Percentiles rank a stretch among this genome's conserved stretches.
phyloP scores from a whole-genome alignment of 805 yeast genomes.

The Lipomyces chichibuensis region DNA sequence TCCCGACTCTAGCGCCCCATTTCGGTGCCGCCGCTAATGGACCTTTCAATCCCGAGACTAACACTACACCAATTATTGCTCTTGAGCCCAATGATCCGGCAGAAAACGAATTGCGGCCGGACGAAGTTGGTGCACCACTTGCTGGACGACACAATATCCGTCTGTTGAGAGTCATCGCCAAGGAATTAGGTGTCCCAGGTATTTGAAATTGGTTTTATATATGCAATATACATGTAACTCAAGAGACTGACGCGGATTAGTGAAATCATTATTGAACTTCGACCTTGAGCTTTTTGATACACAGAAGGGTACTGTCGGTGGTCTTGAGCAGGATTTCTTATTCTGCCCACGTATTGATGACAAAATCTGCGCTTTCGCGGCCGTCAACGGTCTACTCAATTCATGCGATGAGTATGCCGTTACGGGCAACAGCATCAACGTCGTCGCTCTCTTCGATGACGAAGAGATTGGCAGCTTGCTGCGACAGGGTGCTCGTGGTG shows the following conservation, averaged over 20 bases:
- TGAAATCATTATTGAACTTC: conserved; percentile 64
- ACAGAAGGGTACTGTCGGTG: conserved; percentile 78
- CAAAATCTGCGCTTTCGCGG: conserved; percentile 77
- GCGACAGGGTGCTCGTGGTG: conserved; percentile 83
- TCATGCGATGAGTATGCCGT: conserved; percentile 45
- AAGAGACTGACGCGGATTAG: conserved; percentile 37
- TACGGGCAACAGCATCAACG: conserved; percentile 44
- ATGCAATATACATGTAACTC: not conserved
- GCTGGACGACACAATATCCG: conserved; percentile 50
- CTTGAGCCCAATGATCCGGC: conserved; percentile 46
- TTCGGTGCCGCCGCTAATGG: conserved; percentile 71
- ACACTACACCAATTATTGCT: conserved; percentile 78
- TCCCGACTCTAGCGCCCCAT: conserved; percentile 86
- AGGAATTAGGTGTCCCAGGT: conserved; percentile 54
- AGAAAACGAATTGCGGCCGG: conserved; percentile 36
- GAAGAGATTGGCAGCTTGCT: conserved; percentile 84
- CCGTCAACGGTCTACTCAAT: conserved; percentile 61
- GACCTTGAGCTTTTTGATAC: conserved; percentile 82
- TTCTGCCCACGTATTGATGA: conserved; percentile 86
- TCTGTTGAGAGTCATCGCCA: conserved; percentile 69
- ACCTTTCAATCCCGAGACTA: conserved; percentile 76
- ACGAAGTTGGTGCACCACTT: conserved; percentile 42
- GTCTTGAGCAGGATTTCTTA: conserved; percentile 73
- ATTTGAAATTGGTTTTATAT: not conserved
- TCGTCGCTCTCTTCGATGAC: conserved; percentile 72